Conservation (phyloP, 2,329 filamentous ascomycete genomes). For the Pestalotiopsis sp. region DNA sequence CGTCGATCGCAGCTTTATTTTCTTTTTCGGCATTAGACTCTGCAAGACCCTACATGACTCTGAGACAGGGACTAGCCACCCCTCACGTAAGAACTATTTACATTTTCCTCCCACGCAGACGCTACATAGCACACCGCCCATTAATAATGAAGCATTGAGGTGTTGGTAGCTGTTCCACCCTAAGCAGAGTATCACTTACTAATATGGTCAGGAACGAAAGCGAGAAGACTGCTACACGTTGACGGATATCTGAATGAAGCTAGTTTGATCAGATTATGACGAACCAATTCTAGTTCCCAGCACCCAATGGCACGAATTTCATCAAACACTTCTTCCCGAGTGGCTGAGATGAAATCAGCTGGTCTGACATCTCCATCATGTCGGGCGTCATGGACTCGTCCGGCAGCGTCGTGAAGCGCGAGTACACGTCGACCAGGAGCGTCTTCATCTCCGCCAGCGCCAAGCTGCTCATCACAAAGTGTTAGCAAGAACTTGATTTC, state of each 20-base stretch:
- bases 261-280: too few relatives aligned
- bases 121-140: not conserved
- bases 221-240: too few relatives aligned
- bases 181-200: too few relatives aligned
- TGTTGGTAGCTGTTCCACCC: not conserved
- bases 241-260: too few relatives aligned
- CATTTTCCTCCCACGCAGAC: not conserved
- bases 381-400: conserved; percentile 56
- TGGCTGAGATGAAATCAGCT: conserved; percentile 68
- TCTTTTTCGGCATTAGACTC: not conserved
- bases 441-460: conserved; percentile 71
- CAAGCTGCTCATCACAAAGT: conserved; percentile 40
- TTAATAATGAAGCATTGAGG: not conserved
- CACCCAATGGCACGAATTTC: conserved; percentile 41
- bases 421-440: conserved; percentile 65
- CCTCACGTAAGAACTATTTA: not conserved
- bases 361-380: conserved; percentile 72
- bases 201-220: too few relatives aligned
- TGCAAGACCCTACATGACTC: not conserved
- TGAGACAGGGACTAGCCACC: not conserved
- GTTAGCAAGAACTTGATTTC: not conserved
- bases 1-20: not conserved
- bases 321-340: conserved; percentile 61
- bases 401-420: conserved; percentile 56
- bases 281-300: not conserved